phyloP scores from a whole-genome alignment of 2,329 filamentous ascomycete species.

The Grosmannia penicillata region DNA sequence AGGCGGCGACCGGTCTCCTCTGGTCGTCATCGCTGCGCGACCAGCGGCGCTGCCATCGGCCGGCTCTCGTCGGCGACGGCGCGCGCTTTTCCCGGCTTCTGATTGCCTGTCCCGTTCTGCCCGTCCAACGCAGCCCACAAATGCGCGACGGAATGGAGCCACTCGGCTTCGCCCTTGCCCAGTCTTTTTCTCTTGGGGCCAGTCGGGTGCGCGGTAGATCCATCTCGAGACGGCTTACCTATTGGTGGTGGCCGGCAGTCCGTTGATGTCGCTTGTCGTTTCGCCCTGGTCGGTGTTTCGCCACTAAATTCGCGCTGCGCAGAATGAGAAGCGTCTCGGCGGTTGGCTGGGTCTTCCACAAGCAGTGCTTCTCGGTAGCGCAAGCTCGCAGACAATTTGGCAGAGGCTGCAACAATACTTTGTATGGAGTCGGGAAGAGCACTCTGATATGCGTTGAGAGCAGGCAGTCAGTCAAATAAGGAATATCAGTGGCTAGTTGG shows the following conservation, averaged over 20 bases:
- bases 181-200: constrained; percentile 1
- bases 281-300: neutral
- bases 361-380: too few species aligned
- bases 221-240: constrained; percentile 2
- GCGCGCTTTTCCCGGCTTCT: neutral
- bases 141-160: constrained; percentile 1
- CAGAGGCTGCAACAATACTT: too few species aligned
- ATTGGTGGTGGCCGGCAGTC: too few species aligned
- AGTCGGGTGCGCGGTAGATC: too few species aligned
- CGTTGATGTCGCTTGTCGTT: neutral
- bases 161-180: neutral
- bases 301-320: too few species aligned
- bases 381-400: too few species aligned
- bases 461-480: constrained; percentile 20
- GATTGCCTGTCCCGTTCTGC: neutral
- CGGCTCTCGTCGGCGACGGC: too few species aligned
- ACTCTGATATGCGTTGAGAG: constrained; percentile 7
- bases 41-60: too few species aligned
- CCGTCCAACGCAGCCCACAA: neutral
- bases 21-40: too few species aligned
- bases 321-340: too few species aligned
- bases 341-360: too few species aligned
- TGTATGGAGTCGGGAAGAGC: constrained; percentile 9
- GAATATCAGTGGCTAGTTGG: constrained; percentile 17
- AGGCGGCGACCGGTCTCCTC: too few species aligned